Conservation (phyloP, 148 eudicot species). For the Rhododendron ovatum region DNA sequence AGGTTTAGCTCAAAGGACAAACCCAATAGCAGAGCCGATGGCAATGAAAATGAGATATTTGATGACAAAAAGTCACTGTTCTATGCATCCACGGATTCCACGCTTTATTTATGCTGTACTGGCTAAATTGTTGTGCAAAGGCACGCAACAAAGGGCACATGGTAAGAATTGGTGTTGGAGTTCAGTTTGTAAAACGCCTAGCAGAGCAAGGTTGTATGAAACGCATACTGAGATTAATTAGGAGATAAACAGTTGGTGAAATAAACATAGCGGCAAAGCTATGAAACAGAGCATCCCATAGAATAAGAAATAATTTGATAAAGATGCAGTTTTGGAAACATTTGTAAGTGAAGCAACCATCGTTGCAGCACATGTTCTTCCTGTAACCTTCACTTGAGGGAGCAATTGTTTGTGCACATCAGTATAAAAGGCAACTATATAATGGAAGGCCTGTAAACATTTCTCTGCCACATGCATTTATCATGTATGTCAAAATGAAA, state of each 20-base stretch:
- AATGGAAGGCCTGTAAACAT: neutral
- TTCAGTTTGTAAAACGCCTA: neutral
- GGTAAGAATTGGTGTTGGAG: neutral
- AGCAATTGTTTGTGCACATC: neutral
- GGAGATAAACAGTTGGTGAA: neutral
- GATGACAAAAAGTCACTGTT: neutral
- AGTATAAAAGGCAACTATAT: neutral
- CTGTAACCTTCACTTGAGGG: neutral
- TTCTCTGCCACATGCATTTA: neutral
- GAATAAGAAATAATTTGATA: neutral
- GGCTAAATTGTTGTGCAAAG: neutral
- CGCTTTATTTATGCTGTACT: neutral
- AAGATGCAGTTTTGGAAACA: neutral
- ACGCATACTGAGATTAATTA: neutral
- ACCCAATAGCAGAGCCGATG: neutral
- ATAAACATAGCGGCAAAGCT: neutral
- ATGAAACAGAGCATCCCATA: neutral
- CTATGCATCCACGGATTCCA: neutral
- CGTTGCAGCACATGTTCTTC: neutral
- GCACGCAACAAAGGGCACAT: neutral
- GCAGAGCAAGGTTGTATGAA: neutral
- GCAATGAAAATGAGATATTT: neutral
- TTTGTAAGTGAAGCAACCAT: neutral
- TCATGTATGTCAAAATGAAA: neutral
- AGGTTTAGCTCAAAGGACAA: neutral